Evolutionary conservation across 371 early-diverging fungal genomes (phyloP), one percentile per base, ranked within the genome.

Genomic region (Rhizopus delemar): DNA sequence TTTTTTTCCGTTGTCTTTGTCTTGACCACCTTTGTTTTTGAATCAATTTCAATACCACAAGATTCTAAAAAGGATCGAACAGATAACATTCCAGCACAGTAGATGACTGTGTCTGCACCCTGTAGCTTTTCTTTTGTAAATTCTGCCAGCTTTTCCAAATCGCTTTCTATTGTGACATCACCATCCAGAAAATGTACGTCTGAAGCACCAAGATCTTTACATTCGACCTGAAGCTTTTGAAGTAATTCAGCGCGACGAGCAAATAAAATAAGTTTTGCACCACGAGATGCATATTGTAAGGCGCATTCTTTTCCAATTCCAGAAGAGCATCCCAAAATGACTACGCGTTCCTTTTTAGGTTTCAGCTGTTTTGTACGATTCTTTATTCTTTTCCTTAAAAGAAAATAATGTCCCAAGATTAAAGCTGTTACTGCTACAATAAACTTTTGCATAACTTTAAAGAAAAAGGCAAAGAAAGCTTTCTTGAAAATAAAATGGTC

Each of bases 251-350:
- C 41, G 9, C 93, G 73, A 5, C 94, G 73, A 5, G 93, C 92
- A 34, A 89, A 80, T 5, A 93, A 62, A 3, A 92, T 66, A 4
- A 93, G 67, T 22, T 78, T 68, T 11, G 90, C 89, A 0, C 91
- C 88, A 9, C 89, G 81, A 16, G 60, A 57, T 8, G 94, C 92
- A 70, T 92, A 94, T 39, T 77, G 68, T 0, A 87, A 72, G 0
- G 93, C 93, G 36, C 85, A 59, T 28, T 82, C 83, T 45, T 73
- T 69, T 5, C 94, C 94, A 29, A 94, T 90, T 5, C 94, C 94
- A 35, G 90, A 88, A 12, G 91, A 89, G 29, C 90, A 88, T 0
- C 93, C 94, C 13, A 93, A 70, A 52, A 94, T 82, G 3, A 91
- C 83, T 0, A 91, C 92, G 29, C 77, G 72, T 67, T 86, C 88